Evolutionary conservation across 1,284 basidiomycete genomes (phyloP), one percentile per base, ranked within the genome.

Genomic region (Sphagnurus paluster): DNA sequence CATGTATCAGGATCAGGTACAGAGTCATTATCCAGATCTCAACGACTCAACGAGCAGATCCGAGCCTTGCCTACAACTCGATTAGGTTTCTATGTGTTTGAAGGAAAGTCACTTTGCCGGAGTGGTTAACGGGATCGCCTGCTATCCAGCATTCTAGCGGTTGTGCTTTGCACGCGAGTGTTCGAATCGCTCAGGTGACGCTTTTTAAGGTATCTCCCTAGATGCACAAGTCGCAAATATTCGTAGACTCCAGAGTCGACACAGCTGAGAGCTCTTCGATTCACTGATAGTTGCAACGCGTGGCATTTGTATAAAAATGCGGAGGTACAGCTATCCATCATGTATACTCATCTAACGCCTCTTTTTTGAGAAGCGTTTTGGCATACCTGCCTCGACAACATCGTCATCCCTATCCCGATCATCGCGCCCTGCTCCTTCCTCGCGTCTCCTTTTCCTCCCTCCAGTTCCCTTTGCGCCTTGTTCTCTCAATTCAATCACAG

Each of bases 121-220:
- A 88, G 86, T 87, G 84, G 85, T 88, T 87, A 87, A 87, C 85
- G 85, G 84, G 85, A 87, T 88, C 85, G 85, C 86, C 85, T 88
- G 85, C 84, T 87, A 88, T 35, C 11, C 57, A 53, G 39, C 41
- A 52, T 57, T 49, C 61, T 9, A 87, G 84, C 82, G 84, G 82
- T 84, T 87, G 84, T 75, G 73, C 84, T 86, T 82, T 86, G 82
- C 74, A 75, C 84, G 84, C 84, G 82, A 77, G 84, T 84, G 84
- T 87, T 87, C 84, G 84, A 87, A 86, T 87, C 84, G 82, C 84
- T 77, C 82, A 87, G 84, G 84, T 84, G 84, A 87, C 84, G 84
- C n/a, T n/a, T n/a, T n/a, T n/a, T n/a, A n/a, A n/a, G n/a, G n/a
- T n/a, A n/a, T n/a, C n/a, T n/a, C n/a, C n/a, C n/a, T n/a, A n/a